Base-by-base conservation (phyloP, 2,329 filamentous ascomycete species). In the Fusarium tuaranense region DNA sequence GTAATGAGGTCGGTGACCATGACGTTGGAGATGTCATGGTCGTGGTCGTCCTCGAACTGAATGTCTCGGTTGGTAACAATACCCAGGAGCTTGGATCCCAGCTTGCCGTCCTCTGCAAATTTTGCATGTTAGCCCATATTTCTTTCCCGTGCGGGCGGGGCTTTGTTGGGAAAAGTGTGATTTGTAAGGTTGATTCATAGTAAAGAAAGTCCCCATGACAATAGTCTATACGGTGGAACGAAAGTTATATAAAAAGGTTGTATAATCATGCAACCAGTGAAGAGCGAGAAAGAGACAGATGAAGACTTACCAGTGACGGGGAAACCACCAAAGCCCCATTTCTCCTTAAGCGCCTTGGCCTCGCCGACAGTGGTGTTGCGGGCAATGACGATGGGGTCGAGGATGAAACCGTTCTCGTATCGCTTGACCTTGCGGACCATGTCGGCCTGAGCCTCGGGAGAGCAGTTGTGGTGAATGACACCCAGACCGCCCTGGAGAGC, bases 401-500 rank as follows among this genome's bases (percentile, higher is more conserved):
- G 89, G 82, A 99, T 99, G 88, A 99, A 99, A 79, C 97, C 97
- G 87, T 99, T 99, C 88, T 99, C 97, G 85, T 95, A 99, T 81
- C 97, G 91, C 93, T 99, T 99, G 80, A 99, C 97, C 88, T 98
- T 98, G 85, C 95, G 92, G 78, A 99, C 94, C 97, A 99, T 99
- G 87, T 98, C 95, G 76, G 97, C 97, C 88, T 99, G 97, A 66
- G 94, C 94, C 32, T 98, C 95, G 34, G 95, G 91, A n/a, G 95
- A 97, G 90, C 97, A 99, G 89, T 99, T 99, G 91, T 99, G 97
- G 89, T 99, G 97, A 78, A 99, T 97, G 79, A 99, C 95, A 86
- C 97, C 94, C 20, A 97, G 88, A 80, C 94, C 94, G 79, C 94
- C 94, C 82, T 97, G 93, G 36, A 97, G 89, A 63, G 94, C 94